Base-by-base conservation (phyloP, 2,329 filamentous ascomycete genomes). In the Claviceps pazoutovae region DNA sequence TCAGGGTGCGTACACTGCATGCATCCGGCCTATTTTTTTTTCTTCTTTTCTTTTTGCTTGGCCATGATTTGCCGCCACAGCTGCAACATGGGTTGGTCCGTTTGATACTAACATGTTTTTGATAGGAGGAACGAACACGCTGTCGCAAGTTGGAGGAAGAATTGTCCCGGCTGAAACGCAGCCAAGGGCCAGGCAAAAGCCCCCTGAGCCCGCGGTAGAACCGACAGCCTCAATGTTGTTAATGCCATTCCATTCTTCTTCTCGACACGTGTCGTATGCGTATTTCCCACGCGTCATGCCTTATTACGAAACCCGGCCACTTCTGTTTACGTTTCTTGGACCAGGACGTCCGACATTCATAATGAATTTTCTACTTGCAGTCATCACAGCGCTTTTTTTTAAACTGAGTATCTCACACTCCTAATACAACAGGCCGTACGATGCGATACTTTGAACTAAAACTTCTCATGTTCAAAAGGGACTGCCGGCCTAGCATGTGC, bases 131-230 rank as follows among this genome's bases (percentile, higher is more conserved):
- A 56, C 74, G 76, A 60, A 59, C 63, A 53, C 70, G 65, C 56
- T 66, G 68, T 52, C 66, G 74, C 49, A 73, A 69, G 57, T 61
- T 76, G 21, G 75, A 78, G 56, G 75, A 78, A 51, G 75, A 78
- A 60, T 58, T 78, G 34, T 61, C 67, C 34, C 64, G 68, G 30
- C 56, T 77, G 41, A 72, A 65, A 57, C 69, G 70, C 51, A 63
- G 66, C 9, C 65, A 67, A 34, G 72, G 68, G 2, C 66, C 70
- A 1, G 67, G 67, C 56, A 74, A 70, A 59, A 70, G 64, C 54
- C 67, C 71, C 4, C 56, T 72, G 48, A 74, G 68, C 48, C 71
- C 73, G 46, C 62, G 61, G 56, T 62, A 55, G 54, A 46, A 36
- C 34, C 19, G 42, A 23, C 41, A 16, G 30, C 48, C 17, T 23